These are phyloP conservation scores for Suillus subluteus DNA, from an alignment of 768 basidiomycete genomes.

Conservation along the genomic window DNA sequence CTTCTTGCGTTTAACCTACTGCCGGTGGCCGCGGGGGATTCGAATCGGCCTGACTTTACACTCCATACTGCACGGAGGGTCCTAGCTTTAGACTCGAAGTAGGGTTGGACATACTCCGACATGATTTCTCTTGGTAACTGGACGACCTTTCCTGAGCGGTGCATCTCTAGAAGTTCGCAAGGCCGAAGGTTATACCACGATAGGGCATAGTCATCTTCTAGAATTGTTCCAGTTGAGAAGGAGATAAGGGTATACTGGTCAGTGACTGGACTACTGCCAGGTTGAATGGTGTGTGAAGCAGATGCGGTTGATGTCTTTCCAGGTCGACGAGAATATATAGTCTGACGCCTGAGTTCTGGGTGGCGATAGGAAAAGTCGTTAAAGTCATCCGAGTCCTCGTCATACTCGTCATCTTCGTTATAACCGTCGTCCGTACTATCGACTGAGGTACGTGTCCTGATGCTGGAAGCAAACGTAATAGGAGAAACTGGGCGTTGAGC, in stretches of 20 bases:
- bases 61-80: constrained; percentile 51
- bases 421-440: constrained; percentile 33
- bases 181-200: constrained; percentile 63
- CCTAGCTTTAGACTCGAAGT: constrained; percentile 58
- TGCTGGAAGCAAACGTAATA: constrained; percentile 60
- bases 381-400: constrained; percentile 28
- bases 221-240: constrained; percentile 69
- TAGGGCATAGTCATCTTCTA: constrained; percentile 65
- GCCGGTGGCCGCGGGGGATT: constrained; percentile 17
- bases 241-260: constrained; percentile 57
- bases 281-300: constrained; percentile 12
- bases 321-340: constrained; percentile 16
- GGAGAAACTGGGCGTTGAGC: constrained; percentile 58
- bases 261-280: constrained; percentile 24
- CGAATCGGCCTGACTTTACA: constrained; percentile 31
- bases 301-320: constrained; percentile 15
- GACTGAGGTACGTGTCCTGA: constrained; percentile 20
- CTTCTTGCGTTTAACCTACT: constrained; percentile 9
- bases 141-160: constrained; percentile 46
- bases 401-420: constrained; percentile 37
- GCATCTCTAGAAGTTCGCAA: constrained; percentile 73
- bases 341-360: constrained; percentile 6
- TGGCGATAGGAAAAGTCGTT: constrained; percentile 20
- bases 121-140: constrained; percentile 45
- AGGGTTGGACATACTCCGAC: constrained; percentile 55